Evolutionary conservation across 1,139 yeast species (phyloP), one percentile per base, ranked within the genome.

Genomic region (Candida glucosophila): DNA sequence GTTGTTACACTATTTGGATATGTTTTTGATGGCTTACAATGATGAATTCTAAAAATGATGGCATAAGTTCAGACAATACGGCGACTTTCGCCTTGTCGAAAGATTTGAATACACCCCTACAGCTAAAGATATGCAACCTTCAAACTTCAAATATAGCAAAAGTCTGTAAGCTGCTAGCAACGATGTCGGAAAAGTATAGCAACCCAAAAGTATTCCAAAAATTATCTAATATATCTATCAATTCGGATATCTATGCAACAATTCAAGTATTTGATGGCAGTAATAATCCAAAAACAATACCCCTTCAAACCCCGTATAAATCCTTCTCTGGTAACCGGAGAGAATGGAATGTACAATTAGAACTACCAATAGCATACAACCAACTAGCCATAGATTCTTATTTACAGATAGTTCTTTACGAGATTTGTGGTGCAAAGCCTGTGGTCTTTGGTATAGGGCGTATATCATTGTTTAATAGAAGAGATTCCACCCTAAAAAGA

Each of bases 41-140:
- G 9, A n/a, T n/a, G n/a, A n/a, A n/a, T 12, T n/a, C 25, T n/a
- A 21, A 21, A 18, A 19, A 25, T 12, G 35, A 33, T 11, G 14
- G 27, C 10, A 12, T 27, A 11, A 24, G 21, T 4, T 19, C 34
- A 14, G 23, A 29, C 28, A 61, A 52, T 43, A 69, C 71, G 19
- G 65, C 72, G 22, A 72, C 86, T 2, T 83, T 82, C 50, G 85
- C 85, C 27, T 65, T 79, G 6, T 78, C 94, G 2, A 76, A 77
- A 38, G 94, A 85, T 43, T 52, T 86, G 14, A 60, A 67, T 16
- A 50, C 67, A 2, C 83, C 83, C 0, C 44, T 63, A 10, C 36
- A 44, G 6, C 40, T 63, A 22, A 61, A 59, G 29, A 36, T 60
- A 14, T 57, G 65, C 44, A 46, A 48, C 28, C 47, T 65, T 3